These are phyloP conservation scores for Sisymbrium altissimum DNA, from an alignment of 345 rosid species.

Conservation along the genomic window DNA sequence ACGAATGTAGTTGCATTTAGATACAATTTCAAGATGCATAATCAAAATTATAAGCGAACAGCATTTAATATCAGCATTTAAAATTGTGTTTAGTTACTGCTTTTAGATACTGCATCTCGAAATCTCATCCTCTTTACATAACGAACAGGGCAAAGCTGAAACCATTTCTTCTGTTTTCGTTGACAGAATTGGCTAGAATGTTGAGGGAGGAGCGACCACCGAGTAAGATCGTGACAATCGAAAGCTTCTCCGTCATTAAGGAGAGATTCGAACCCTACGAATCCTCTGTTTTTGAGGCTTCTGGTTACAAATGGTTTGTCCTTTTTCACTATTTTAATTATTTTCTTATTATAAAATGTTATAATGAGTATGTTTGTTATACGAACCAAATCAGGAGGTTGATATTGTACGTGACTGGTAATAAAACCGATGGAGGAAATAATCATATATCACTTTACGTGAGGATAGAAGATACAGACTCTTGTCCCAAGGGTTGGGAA, in stretches of 20 bases:
- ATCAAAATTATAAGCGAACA: too few relatives aligned
- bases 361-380: background rate
- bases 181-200: background rate
- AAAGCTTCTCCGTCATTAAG: conserved; percentile 29
- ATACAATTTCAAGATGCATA: too few relatives aligned
- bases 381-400: conserved; percentile 26
- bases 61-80: too few relatives aligned
- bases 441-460: conserved; percentile 33
- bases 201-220: conserved; percentile 27
- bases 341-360: background rate
- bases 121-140: too few relatives aligned
- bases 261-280: conserved; percentile 20
- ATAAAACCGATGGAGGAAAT: conserved; percentile 14
- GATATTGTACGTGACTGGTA: conserved; percentile 36
- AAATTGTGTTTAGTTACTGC: too few relatives aligned
- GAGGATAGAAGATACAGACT: too few relatives aligned
- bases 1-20: too few relatives aligned
- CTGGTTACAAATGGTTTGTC: conserved; percentile 40
- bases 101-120: too few relatives aligned
- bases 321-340: background rate
- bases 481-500: too few relatives aligned
- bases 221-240: conserved; percentile 33
- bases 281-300: conserved; percentile 36
- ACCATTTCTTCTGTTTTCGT: too few relatives aligned
- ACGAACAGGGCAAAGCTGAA: too few relatives aligned